phyloP scores from a whole-genome alignment of 495 filamentous ascomycete species.

The Rusavskia elegans region DNA sequence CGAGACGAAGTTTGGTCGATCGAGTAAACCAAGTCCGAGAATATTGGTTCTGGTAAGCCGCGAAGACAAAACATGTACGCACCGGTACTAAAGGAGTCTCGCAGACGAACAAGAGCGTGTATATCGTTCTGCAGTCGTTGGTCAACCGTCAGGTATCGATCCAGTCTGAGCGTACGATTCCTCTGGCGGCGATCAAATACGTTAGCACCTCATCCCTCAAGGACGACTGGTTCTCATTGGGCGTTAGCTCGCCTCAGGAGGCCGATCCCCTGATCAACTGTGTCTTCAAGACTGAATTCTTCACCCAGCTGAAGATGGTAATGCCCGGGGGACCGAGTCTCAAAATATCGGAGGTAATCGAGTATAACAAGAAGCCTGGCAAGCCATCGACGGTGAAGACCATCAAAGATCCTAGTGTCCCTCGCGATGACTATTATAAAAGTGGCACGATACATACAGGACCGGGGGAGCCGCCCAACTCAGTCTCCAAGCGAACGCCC shows the following conservation, averaged over 20 bases:
- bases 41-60: conserved; percentile 56
- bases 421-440: conserved; percentile 75
- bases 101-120: conserved; percentile 66
- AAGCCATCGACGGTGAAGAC: conserved; percentile 80
- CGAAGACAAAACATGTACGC: not conserved
- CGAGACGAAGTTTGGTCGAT: conserved; percentile 86
- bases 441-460: conserved; percentile 77
- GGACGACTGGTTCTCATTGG: conserved; percentile 94
- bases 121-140: conserved; percentile 70
- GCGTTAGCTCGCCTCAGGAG: conserved; percentile 75
- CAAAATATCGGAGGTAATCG: conserved; percentile 69
- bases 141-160: conserved; percentile 72
- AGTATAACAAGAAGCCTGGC: conserved; percentile 96
- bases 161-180: conserved; percentile 61
- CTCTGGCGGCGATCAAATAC: conserved; percentile 74
- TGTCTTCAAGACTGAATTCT: conserved; percentile 92
- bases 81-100: not conserved
- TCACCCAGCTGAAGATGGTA: conserved; percentile 66
- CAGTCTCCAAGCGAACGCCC: conserved; percentile 70
- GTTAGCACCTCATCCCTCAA: conserved; percentile 61
- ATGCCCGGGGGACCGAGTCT: conserved; percentile 67
- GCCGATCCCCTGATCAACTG: conserved; percentile 85
- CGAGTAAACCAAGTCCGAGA: conserved; percentile 79
- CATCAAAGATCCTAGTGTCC: conserved; percentile 64
- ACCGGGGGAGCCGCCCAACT: conserved; percentile 68